Base-by-base conservation (phyloP, 495 filamentous ascomycete genomes). In the Sordaria brevicollis region DNA sequence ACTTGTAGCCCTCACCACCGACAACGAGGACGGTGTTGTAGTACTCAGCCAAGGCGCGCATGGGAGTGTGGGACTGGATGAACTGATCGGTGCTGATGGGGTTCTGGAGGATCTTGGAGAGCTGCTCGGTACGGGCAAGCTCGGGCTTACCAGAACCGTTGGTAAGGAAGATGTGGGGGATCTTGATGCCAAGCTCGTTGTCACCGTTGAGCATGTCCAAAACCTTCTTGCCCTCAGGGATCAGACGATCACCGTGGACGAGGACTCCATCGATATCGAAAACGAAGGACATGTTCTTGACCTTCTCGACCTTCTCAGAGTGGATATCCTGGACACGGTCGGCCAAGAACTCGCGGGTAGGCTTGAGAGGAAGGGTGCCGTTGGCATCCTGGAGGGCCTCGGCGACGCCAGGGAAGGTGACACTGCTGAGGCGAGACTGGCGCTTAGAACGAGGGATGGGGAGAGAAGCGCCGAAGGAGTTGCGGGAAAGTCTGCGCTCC, bases 381-480 rank as follows among this genome's bases (percentile, higher is more conserved):
- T 78, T 80, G 72, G 81, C 81, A 19, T 77, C 71, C 29, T 54
- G 66, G 21, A 74, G 62, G 1, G 73, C 74, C 15, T 78, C 81
- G 70, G 82, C 70, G 4, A 85, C 83, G 68, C 79, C 78, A 65
- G 76, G 74, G 66, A 76, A 73, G 34, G 80, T 78, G 70, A 81
- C 79, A 65, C 86, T 87, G 37, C 86, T 89, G 39, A 92, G 83
- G 5, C 90, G 86, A 3, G 89, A 91, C 70, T 86, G 84, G 65
- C 90, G 84, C 76, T 91, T 91, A 33, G 90, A 89, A 66, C 87
- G 81, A 35, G 91, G 91, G 70, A 93, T 94, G 41, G 91, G 91
- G 11, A 94, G 87, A 17, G 89, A 87, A 41, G 89, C 84, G 65
- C 91, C 91, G 74, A 94, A 93, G 13, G 91, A 93, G 86, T 93